Percentiles rank a stretch among this genome's conserved stretches.
phyloP scores from a whole-genome alignment of 345 rosid species.

The Pistacia vera region DNA sequence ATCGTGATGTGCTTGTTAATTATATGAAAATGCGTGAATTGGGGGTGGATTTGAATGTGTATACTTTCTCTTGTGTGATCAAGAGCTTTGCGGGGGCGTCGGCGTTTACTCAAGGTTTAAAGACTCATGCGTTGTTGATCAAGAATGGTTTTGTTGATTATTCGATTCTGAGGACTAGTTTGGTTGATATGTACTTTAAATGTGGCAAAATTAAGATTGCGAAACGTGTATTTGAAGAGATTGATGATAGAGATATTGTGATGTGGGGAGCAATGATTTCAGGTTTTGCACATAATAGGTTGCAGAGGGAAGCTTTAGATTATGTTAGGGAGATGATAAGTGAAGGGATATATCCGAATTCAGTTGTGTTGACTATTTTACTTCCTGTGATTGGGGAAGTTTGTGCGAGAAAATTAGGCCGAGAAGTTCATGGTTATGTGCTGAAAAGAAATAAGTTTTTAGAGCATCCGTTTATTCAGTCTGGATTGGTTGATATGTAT shows the following conservation, averaged over 20 bases:
- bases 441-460: slow-evolving; percentile 53
- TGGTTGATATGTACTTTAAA: slow-evolving; percentile 79
- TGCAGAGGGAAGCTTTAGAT: slow-evolving; percentile 64
- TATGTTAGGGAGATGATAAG: slow-evolving; percentile 63
- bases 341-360: slow-evolving; percentile 68
- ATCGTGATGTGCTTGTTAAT: slow-evolving; percentile 58
- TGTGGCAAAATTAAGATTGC: slow-evolving; percentile 80
- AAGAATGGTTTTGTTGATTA: slow-evolving; percentile 68
- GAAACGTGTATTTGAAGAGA: slow-evolving; percentile 60
- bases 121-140: slow-evolving; percentile 68
- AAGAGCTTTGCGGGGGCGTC: slow-evolving; percentile 92
- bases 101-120: slow-evolving; percentile 64
- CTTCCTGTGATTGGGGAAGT: slow-evolving; percentile 75
- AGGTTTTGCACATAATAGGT: slow-evolving; percentile 73
- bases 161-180: slow-evolving; percentile 59
- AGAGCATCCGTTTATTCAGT: slow-evolving; percentile 55
- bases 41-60: slow-evolving; percentile 73
- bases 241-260: slow-evolving; percentile 61
- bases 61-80: slow-evolving; percentile 66
- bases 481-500: slow-evolving; percentile 84
- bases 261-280: slow-evolving; percentile 91
- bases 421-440: slow-evolving; percentile 73
- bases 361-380: slow-evolving; percentile 63
- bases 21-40: slow-evolving; percentile 68
- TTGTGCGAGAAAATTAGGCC: slow-evolving; percentile 55